Conservation (phyloP, 2,329 filamentous ascomycete genomes). For the Aspergillus calidoustus region DNA sequence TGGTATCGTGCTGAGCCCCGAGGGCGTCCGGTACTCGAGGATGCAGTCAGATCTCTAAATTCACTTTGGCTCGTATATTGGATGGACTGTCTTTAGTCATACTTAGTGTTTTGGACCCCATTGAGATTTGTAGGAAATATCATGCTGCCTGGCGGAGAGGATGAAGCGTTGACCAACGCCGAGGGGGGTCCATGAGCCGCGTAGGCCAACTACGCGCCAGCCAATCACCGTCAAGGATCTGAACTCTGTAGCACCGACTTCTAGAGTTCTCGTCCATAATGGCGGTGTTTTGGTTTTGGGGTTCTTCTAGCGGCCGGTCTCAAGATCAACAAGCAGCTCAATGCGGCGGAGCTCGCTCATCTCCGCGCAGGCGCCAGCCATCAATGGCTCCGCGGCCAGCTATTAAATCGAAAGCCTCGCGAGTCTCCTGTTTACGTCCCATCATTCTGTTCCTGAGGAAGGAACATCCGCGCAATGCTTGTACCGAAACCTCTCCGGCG, state of each 20-base stretch:
- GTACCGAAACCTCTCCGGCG: not conserved
- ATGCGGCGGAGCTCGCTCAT: not conserved
- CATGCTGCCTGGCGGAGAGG: not conserved
- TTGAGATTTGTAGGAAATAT: not conserved
- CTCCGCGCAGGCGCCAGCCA: not conserved
- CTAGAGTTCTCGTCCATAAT: not conserved
- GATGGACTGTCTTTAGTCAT: not conserved
- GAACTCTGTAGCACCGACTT: not conserved
- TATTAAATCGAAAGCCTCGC: not conserved
- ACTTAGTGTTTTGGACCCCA: not conserved
- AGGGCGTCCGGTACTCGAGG: not conserved
- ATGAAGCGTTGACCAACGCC: not conserved
- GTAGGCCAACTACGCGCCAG: not conserved
- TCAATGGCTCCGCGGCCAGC: not conserved
- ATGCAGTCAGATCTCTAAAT: not conserved
- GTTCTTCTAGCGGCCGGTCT: not conserved
- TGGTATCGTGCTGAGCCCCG: not conserved
- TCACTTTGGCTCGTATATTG: not conserved
- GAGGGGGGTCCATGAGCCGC: not conserved
- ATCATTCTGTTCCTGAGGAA: not conserved
- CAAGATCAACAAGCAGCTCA: not conserved
- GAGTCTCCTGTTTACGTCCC: not conserved
- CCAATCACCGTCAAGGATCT: not conserved
- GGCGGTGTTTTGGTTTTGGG: no score
- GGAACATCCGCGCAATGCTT: not conserved